Conservation (phyloP, 1,284 basidiomycete species). For the Apiotrichum montevideense region DNA sequence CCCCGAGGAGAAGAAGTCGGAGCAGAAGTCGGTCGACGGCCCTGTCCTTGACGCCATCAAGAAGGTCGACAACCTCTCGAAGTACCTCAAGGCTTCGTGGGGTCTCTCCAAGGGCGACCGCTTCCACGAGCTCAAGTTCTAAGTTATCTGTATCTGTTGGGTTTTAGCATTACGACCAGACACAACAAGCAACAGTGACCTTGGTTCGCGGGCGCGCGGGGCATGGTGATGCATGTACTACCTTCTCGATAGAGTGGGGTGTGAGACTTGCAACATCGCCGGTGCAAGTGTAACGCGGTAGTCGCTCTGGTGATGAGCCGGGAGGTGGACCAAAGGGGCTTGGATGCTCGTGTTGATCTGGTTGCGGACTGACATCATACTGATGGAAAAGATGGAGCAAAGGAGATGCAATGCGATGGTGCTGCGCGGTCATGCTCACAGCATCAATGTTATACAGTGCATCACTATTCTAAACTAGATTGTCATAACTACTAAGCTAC, state of each 20-base stretch:
- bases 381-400: no score
- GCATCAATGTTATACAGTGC: not conserved
- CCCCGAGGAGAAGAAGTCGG: conserved; percentile 79
- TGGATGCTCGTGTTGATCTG: no score
- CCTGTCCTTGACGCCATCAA: conserved; percentile 78
- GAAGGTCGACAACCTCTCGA: conserved; percentile 85
- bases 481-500: conserved; percentile 21
- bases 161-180: conserved; percentile 3
- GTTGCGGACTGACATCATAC: no score
- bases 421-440: no score
- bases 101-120: conserved; percentile 82
- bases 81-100: conserved; percentile 91
- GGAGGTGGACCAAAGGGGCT: no score
- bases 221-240: conserved; percentile 27
- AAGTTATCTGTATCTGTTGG: conserved; percentile 15
- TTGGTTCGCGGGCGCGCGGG: conserved; percentile 5
- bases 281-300: not conserved
- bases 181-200: conserved; percentile 3
- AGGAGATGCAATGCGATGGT: no score
- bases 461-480: not conserved
- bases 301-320: no score
- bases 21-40: conserved; percentile 87
- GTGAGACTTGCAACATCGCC: not conserved
- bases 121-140: conserved; percentile 50
- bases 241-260: conserved; percentile 12